Percentiles rank a stretch among this genome's conserved stretches.
Conservation (phyloP, 176 grass and related monocot genomes). For the Avena sativa region DNA sequence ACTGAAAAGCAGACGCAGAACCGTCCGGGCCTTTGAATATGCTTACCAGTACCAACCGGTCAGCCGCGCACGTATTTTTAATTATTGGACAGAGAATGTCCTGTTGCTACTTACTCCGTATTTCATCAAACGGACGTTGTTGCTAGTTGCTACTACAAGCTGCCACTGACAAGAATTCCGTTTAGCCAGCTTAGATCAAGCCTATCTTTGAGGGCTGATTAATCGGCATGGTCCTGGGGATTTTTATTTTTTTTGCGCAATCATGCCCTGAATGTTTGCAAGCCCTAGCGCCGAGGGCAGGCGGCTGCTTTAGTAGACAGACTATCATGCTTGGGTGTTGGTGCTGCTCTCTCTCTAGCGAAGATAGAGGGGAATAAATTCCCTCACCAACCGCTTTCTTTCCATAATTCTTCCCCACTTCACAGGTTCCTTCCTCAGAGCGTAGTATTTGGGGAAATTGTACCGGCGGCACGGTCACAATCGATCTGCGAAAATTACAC, state of each 20-base stretch:
- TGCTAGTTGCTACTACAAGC: not conserved
- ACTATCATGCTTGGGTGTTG: not conserved
- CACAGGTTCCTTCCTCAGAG: not conserved
- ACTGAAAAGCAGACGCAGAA: not conserved
- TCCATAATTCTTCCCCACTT: not conserved
- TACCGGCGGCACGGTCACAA: not conserved
- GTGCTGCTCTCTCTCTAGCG: not conserved
- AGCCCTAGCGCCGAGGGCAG: not conserved
- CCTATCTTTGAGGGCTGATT: slow-evolving; percentile 25
- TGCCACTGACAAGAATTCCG: slow-evolving; percentile 38
- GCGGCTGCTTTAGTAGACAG: slow-evolving; percentile 10
- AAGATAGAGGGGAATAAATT: slow-evolving; percentile 54
- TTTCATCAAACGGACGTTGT: not conserved
- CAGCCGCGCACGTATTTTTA: not conserved
- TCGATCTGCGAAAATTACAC: not conserved
- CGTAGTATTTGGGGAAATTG: not conserved
- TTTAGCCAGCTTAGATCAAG: not conserved
- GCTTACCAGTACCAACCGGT: not conserved
- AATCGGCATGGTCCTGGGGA: not conserved
- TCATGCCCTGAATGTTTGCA: not conserved
- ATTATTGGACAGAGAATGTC: not conserved
- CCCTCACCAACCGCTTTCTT: slow-evolving; percentile 37
- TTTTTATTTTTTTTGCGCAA: not conserved
- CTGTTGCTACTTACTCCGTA: not conserved
- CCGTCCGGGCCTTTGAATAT: not conserved